A percentile compares a stretch with the other conserved stretches of the same genome.
Evolutionary conservation across 805 yeast genomes (phyloP).

Genomic region (Cyberlindnera sargentensis): DNA sequence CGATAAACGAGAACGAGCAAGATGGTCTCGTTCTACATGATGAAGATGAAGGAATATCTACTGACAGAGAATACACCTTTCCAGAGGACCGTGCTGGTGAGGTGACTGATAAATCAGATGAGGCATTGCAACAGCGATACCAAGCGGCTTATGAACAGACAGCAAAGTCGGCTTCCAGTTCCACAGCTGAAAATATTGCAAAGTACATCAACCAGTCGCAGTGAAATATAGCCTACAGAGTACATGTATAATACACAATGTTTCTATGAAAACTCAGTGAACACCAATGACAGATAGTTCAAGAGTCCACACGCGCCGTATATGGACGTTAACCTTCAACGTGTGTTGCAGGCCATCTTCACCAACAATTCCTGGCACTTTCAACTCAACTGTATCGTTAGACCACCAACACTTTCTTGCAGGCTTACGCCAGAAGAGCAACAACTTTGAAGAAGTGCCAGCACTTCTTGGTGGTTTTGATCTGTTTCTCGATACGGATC

Average conservation of each 20-base stretch:
- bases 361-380: slow-evolving; percentile 26
- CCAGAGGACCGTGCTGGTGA: slow-evolving; percentile 62
- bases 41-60: slow-evolving; percentile 35
- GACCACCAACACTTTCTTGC: slow-evolving; percentile 99
- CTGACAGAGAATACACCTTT: slow-evolving; percentile 62
- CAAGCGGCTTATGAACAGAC: slow-evolving; percentile 63
- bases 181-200: slow-evolving; percentile 69
- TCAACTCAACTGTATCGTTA: slow-evolving; percentile 44
- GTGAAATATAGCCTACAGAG: background rate
- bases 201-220: slow-evolving; percentile 43
- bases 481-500: slow-evolving; percentile 22
- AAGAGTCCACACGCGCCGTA: slow-evolving; percentile 94
- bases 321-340: slow-evolving; percentile 63
- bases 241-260: background rate
- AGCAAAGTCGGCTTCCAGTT: slow-evolving; percentile 53
- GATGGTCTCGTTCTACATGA: slow-evolving; percentile 37
- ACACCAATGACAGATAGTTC: slow-evolving; percentile 89
- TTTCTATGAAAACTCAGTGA: slow-evolving; percentile 26
- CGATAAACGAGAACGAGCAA: slow-evolving; percentile 35
- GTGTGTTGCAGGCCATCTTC: slow-evolving; percentile 24
- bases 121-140: slow-evolving; percentile 57
- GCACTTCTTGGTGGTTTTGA: slow-evolving; percentile 32
- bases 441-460: slow-evolving; percentile 49
- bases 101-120: slow-evolving; percentile 33
- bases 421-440: slow-evolving; percentile 94